phyloP scores from a whole-genome alignment of 2,329 filamentous ascomycete genomes.

The Xylariaceae sp. region DNA sequence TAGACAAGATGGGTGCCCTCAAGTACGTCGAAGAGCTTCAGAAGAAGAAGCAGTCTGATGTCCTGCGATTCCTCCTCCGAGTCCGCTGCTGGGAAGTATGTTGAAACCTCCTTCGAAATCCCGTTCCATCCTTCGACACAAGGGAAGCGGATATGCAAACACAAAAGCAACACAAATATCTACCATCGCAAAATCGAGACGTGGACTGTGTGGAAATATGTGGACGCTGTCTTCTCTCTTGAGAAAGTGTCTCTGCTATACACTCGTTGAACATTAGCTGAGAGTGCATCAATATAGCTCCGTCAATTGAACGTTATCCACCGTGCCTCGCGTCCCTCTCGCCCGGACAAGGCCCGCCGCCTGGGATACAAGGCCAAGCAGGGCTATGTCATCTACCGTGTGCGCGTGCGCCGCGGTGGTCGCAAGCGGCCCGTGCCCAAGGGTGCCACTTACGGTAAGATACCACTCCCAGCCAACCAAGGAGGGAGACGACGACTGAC shows the following conservation, averaged over 20 bases:
- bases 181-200: slow-evolving; percentile 24
- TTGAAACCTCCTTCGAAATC: slow-evolving; percentile 38
- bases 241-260: slow-evolving; percentile 67
- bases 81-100: slow-evolving; percentile 99
- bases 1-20: slow-evolving; percentile 93
- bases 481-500: too few species aligned
- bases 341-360: slow-evolving; percentile 99
- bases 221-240: slow-evolving; percentile 31
- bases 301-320: slow-evolving; percentile 99
- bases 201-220: slow-evolving; percentile 29
- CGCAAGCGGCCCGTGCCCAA: slow-evolving; percentile 94
- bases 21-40: slow-evolving; percentile 99
- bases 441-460: slow-evolving; percentile 97
- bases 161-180: slow-evolving; percentile 18
- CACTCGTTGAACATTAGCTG: slow-evolving; percentile 99
- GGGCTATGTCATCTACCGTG: slow-evolving; percentile 99
- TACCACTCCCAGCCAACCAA: too few species aligned
- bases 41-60: slow-evolving; percentile 99
- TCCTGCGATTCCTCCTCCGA: slow-evolving; percentile 99
- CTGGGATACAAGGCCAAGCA: slow-evolving; percentile 99
- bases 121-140: slow-evolving; percentile 20
- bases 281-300: slow-evolving; percentile 99
- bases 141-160: slow-evolving; percentile 24
- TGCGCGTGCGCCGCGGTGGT: slow-evolving; percentile 96
- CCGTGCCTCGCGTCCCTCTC: slow-evolving; percentile 94